A percentile compares a stretch with the other conserved stretches of the same genome.
Evolutionary conservation across 2,329 filamentous ascomycete species (phyloP).

Genomic region (Colletotrichum siamense): DNA sequence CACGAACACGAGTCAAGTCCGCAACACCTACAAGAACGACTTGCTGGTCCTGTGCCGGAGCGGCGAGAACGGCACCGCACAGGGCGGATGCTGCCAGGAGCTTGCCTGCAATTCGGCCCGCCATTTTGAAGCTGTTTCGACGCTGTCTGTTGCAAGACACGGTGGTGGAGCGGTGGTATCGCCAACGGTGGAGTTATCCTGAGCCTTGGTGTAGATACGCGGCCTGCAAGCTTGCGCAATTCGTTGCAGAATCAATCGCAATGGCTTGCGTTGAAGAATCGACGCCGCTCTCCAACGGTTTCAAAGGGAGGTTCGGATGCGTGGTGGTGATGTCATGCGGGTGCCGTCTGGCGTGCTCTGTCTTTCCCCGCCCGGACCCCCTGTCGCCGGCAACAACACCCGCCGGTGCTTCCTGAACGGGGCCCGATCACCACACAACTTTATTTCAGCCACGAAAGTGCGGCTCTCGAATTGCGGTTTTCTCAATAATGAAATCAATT

Average conservation of each 20-base stretch:
- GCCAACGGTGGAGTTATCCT: background rate
- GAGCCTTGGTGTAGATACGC: background rate
- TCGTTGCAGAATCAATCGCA: background rate
- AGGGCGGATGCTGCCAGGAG: conserved; percentile 9
- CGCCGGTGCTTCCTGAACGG: background rate
- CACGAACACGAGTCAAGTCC: conserved; percentile 22
- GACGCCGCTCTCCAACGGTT: background rate
- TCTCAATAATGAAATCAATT: background rate
- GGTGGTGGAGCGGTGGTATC: background rate
- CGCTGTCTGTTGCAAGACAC: background rate
- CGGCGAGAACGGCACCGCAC: background rate
- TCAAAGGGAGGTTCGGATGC: background rate
- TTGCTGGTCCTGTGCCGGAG: background rate
- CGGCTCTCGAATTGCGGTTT: background rate
- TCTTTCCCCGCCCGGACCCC: conserved; percentile 3
- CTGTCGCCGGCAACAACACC: background rate
- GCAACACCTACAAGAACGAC: conserved; percentile 4
- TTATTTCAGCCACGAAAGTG: background rate
- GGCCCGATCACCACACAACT: background rate
- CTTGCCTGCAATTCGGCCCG: conserved; percentile 6
- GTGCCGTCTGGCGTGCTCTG: conserved; percentile 15
- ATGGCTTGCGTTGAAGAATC: background rate
- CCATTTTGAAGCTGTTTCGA: background rate
- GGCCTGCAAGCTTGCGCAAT: background rate
- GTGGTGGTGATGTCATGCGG: conserved; percentile 16